Percentiles rank a stretch among this genome's conserved stretches.
These are phyloP conservation scores for Ogataea dorogensis DNA, from an alignment of 805 yeast genomes.

Conservation along the genomic window DNA sequence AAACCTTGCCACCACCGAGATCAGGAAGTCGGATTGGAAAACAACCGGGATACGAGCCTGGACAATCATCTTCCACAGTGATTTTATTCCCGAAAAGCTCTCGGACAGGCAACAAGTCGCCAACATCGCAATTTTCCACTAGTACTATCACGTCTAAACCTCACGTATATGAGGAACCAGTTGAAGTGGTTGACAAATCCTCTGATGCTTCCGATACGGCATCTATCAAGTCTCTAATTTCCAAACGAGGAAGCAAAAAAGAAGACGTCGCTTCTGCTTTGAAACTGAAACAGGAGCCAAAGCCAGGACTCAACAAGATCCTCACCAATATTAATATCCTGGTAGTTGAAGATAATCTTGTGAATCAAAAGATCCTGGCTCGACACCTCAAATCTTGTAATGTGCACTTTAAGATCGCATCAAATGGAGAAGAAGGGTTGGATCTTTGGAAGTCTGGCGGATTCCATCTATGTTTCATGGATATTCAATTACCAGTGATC, in stretches of 20 bases:
- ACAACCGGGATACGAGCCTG: slow-evolving; percentile 6
- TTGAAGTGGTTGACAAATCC: slow-evolving; percentile 8
- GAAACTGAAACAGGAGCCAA: slow-evolving; percentile 22
- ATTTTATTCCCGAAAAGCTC: slow-evolving; percentile 46
- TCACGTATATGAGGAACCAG: slow-evolving; percentile 3
- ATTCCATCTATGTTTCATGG: slow-evolving; percentile 93
- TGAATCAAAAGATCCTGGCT: slow-evolving; percentile 88
- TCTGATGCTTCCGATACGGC: slow-evolving; percentile 5
- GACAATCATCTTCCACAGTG: slow-evolving; percentile 41
- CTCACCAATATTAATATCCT: slow-evolving; percentile 86
- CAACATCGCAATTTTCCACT: slow-evolving; percentile 6
- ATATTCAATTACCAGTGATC: slow-evolving; percentile 92
- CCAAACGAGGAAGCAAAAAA: slow-evolving; percentile 9
- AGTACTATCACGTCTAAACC: not conserved
- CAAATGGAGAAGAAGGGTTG: slow-evolving; percentile 92
- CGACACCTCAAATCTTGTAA: slow-evolving; percentile 83
- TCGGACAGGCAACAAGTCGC: slow-evolving; percentile 21
- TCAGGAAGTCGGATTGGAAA: slow-evolving; percentile 21
- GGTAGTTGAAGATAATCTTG: slow-evolving; percentile 94
- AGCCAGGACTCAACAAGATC: slow-evolving; percentile 55
- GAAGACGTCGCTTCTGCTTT: slow-evolving; percentile 18
- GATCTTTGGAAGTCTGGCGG: slow-evolving; percentile 95
- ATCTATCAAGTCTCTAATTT: slow-evolving; percentile 5
- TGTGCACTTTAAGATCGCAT: slow-evolving; percentile 81
- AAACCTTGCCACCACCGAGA: slow-evolving; percentile 31